Base-by-base conservation (phyloP, 2,329 filamentous ascomycete species). In the Trichoderma sp. region DNA sequence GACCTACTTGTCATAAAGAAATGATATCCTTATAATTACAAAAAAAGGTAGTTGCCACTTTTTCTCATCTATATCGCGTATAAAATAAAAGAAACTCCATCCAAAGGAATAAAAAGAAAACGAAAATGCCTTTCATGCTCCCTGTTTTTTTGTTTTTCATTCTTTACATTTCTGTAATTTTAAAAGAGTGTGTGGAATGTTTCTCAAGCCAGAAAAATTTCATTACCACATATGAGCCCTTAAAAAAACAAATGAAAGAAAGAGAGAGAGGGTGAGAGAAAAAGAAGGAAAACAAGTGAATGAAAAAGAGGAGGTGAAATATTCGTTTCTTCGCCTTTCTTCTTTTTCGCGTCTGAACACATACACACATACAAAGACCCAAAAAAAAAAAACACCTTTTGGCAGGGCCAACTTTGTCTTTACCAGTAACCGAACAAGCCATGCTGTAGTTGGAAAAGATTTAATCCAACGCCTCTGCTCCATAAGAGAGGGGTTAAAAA, bases 381-480 rank as follows among this genome's bases (percentile, higher is more conserved):
- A 27, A 58, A 70, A 73, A 72, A 67, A 73, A 73, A 72, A 67
- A 73, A 74, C 63, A 70, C 61, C 68, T 37, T n/a, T 43, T 35
- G 55, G 37, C 60, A 66, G 47, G n/a, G 62, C 56, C 53, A 69
- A 49, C 68, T 58, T 68, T 43, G 63, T 59, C 63, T 24, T 62
- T 62, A 35, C 49, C 62, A 35, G 47, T 70, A 68, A 68, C 68
- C 63, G 64, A 62, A 62, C 57, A 72, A 76, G 72, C 71, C 76
- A 74, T 77, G 70, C 76, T 74, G 68, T 73, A 74, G 72, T 74
- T 75, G 73, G 72, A 75, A 72, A 72, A 74, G 40, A 76, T 72
- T 69, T 70, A 72, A 76, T 77, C 74, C 76, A 79, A 80, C 78
- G 78, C 78, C 77, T 70, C 69, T 75, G 73, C 76, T 77, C 73